phyloP scores from a whole-genome alignment of 1,284 basidiomycete genomes.

The Malassezia globosa region DNA sequence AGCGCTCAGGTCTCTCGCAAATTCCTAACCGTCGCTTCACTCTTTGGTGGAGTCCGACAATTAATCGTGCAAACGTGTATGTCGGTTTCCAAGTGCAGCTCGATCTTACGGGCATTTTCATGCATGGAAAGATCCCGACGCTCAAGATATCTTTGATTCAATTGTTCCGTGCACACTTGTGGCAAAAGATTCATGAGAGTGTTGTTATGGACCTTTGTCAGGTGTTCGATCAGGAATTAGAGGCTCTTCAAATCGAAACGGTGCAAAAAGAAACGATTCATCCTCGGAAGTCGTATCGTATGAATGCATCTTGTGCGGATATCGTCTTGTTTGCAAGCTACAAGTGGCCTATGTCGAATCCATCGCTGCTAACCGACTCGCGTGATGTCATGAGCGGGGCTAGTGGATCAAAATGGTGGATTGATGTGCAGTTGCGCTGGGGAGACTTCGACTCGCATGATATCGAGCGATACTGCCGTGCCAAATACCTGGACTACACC shows the following conservation, averaged over 20 bases:
- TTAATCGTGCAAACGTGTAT: conserved; percentile 97
- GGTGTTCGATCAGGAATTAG: conserved; percentile 97
- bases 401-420: conserved; percentile 97
- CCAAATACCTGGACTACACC: conserved; percentile 93
- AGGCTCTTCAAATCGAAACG: conserved; percentile 95
- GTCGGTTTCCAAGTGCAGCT: conserved; percentile 99
- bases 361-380: conserved; percentile 86
- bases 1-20: conserved; percentile 89
- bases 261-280: conserved; percentile 98
- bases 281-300: conserved; percentile 99
- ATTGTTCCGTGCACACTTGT: conserved; percentile 98
- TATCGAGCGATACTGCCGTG: conserved; percentile 70
- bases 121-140: conserved; percentile 97
- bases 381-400: conserved; percentile 95
- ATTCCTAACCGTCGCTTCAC: conserved; percentile 99
- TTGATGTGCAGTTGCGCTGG: conserved; percentile 93
- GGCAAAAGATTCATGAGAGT: conserved; percentile 67
- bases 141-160: conserved; percentile 70
- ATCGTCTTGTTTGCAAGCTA: conserved; percentile 84
- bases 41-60: conserved; percentile 91
- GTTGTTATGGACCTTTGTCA: conserved; percentile 92
- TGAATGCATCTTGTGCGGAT: conserved; percentile 90
- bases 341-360: conserved; percentile 91
- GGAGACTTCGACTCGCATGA: conserved; percentile 94
- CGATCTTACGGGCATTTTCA: conserved; percentile 73